Base-by-base conservation (phyloP, 179 eudicot genomes). In the Pouteria campechiana region DNA sequence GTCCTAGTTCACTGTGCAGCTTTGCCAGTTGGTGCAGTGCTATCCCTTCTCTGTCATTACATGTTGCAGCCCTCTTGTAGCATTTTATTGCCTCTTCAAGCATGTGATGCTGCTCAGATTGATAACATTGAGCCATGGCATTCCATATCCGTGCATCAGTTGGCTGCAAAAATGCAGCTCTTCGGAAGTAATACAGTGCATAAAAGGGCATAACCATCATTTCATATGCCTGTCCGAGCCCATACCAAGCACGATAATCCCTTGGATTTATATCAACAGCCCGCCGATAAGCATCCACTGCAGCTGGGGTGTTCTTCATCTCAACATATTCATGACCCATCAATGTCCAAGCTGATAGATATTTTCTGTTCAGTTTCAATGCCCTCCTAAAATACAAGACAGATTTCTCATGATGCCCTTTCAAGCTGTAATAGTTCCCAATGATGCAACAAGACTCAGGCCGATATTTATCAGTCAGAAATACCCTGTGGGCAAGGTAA, bases 241-340 rank as follows among this genome's bases (percentile, higher is more conserved):
- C 98, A 52, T 86, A 90, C 98, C 98, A 90, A 1, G 95, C 95
- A 40, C 93, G 77, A 68, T 86, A 86, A 67, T 90, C 95, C 58
- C 93, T 68, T 10, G 95, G 69, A 45, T 76, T 79, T 49, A 86
- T 85, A 73, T 86, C 98, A 13, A 90, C 95, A 21, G 93, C 98
- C 35, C 95, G 68, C 10, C 98, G 73, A 61, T 90, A 90, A 12
- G 95, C 95, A 74, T 90, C 98, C 34, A 90, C 69, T 5, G 98
- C 98, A 11, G 95, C 90, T n/a, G 94, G 79, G 22, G 83, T 81
- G 63, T 90, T 90, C 53, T 86, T 88, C 75, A 90, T 72, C 67
- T 90, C 95, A 37, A 90, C 79, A 60, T 76, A 86, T 67, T 86
- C 94, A 33, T 90, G 95, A 16, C 95, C 98, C 93, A 90, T 81